These are phyloP conservation scores for Delphinella strobiligena DNA, from an alignment of 2,329 filamentous ascomycete species.

Conservation along the genomic window DNA sequence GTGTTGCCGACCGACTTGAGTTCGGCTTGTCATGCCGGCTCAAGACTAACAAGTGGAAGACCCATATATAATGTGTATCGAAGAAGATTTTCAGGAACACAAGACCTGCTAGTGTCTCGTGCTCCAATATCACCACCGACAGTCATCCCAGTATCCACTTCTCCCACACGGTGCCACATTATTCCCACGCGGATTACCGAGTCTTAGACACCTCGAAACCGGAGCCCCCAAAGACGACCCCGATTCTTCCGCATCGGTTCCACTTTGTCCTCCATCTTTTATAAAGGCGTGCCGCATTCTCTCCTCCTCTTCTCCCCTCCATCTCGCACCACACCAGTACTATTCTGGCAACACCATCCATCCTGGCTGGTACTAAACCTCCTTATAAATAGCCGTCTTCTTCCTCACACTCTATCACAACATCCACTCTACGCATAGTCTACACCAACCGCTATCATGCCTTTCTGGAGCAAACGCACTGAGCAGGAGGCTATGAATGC, in stretches of 20 bases:
- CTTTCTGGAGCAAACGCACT: slow-evolving; percentile 20
- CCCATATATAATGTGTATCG: slow-evolving; percentile 9
- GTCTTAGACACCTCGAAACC: slow-evolving; percentile 1
- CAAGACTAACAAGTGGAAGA: neutral
- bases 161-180: neutral
- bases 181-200: slow-evolving; percentile 6
- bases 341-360: slow-evolving; percentile 2
- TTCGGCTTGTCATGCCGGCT: neutral
- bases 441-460: slow-evolving; percentile 13
- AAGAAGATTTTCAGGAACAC: slow-evolving; percentile 2
- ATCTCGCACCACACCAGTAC: slow-evolving; percentile 5
- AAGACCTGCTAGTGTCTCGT: slow-evolving; percentile 9
- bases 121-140: slow-evolving; percentile 6
- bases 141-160: neutral
- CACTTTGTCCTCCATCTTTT: slow-evolving; percentile 1
- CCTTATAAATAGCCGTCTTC: too few relatives aligned
- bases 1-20: neutral
- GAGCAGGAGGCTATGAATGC: slow-evolving; percentile 20
- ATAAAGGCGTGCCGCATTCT: slow-evolving; percentile 1
- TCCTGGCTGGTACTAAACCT: too few relatives aligned
- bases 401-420: slow-evolving; percentile 3
- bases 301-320: slow-evolving; percentile 3
- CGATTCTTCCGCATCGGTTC: slow-evolving; percentile 7
- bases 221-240: slow-evolving; percentile 9
- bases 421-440: neutral